Percentiles rank a stretch among this genome's conserved stretches.
Conservation (phyloP, 2,329 filamentous ascomycete genomes). For the Phoma sp. region DNA sequence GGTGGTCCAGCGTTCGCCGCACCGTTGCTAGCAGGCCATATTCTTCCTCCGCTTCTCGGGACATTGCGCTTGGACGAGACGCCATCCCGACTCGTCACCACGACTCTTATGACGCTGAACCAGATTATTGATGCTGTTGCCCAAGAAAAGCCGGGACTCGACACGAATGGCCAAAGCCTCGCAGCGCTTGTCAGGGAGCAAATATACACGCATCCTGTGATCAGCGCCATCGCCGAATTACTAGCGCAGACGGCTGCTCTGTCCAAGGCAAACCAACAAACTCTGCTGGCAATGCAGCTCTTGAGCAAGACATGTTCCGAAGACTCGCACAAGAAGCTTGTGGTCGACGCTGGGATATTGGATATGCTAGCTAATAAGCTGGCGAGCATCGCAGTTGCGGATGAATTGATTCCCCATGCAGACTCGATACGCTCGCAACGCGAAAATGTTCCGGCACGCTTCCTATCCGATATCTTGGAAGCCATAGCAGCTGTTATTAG, state of each 20-base stretch:
- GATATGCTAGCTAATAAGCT: constrained; percentile 79
- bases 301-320: constrained; percentile 70
- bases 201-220: constrained; percentile 67
- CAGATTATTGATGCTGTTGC: constrained; percentile 71
- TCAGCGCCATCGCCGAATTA: constrained; percentile 69
- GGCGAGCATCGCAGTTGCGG: constrained; percentile 49
- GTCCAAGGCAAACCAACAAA: constrained; percentile 64
- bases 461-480: constrained; percentile 73
- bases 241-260: constrained; percentile 64
- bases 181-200: constrained; percentile 36
- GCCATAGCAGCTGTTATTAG: constrained; percentile 78
- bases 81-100: constrained; percentile 70
- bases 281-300: constrained; percentile 64
- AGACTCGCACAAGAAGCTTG: constrained; percentile 71
- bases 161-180: constrained; percentile 55
- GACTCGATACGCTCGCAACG: constrained; percentile 23
- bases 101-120: constrained; percentile 75
- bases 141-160: constrained; percentile 59
- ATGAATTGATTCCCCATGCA: constrained; percentile 28
- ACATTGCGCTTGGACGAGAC: constrained; percentile 70
- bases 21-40: constrained; percentile 71
- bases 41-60: constrained; percentile 72
- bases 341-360: constrained; percentile 75
- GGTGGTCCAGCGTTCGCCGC: constrained; percentile 80
- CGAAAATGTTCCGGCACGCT: constrained; percentile 54